Evolutionary conservation across 768 basidiomycete genomes (phyloP), one percentile per base, ranked within the genome.

Genomic region (Lepiota brunneoincarnata): DNA sequence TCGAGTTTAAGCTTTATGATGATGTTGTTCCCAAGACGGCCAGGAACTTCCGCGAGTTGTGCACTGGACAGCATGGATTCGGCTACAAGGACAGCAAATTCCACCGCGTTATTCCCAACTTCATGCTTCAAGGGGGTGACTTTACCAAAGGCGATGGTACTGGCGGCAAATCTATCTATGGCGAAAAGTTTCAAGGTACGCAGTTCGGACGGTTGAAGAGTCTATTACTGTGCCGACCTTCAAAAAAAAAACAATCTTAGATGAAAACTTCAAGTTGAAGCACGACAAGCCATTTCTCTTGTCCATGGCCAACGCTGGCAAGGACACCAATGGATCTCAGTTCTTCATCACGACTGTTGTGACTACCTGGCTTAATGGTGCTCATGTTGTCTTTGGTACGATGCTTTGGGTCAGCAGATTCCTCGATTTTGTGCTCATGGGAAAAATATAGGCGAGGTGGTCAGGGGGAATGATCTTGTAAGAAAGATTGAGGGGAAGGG

Each of bases 71-170:
- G 65, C 63, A 87, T 49, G 89, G 89, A 3, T 91, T 71, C 54
- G 88, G 91, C 42, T 98, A 95, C 73, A 44, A 68, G 46, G 86
- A 83, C 15, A 75, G 74, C 18, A 20, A 36, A 0, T 93, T 94
- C 82, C 92, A 94, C 69, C 87, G 92, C 59, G 73, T 94, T 63
- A 92, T 93, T 65, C 88, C 87, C 17, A 39, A 64, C 38, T 94
- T 93, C 73, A 93, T 93, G 90, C 77, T 92, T 54, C 93, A 95
- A 69, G 93, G 91, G 21, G 93, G 93, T 52, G 92, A 94, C 67
- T 96, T 96, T 69, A 88, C 86, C 58, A 61, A 54, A 15, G 65
- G 69, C 24, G 72, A 88, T 56, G 90, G 90, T 14, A 89, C 87
- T 9, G 91, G 90, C 56, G 91, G 90, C 44, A 89, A 85, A 70